A percentile compares a stretch with the other conserved stretches of the same genome.
Conservation (phyloP, 2,329 filamentous ascomycete species). For the Apiospora koreana region DNA sequence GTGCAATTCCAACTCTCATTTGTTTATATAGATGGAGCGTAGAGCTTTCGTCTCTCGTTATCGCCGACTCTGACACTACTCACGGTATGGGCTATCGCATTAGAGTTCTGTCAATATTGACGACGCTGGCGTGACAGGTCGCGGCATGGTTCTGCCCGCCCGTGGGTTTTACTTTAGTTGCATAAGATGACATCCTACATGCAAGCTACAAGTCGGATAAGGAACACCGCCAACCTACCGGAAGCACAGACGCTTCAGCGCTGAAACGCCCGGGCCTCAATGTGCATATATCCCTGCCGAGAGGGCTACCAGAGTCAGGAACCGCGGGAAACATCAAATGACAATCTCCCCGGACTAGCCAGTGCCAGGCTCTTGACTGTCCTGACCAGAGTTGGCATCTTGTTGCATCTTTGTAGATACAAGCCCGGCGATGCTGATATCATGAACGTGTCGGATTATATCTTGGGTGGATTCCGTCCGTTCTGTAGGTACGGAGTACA, state of each 20-base stretch:
- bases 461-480: background rate
- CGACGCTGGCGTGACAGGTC: background rate
- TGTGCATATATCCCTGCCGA: background rate
- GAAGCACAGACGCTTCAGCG: background rate
- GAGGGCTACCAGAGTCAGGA: background rate
- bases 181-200: conserved; percentile 5
- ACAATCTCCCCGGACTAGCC: background rate
- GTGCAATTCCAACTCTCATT: background rate
- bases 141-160: background rate
- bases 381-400: background rate
- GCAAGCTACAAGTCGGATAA: conserved; percentile 5
- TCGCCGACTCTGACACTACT: background rate
- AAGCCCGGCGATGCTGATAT: too few species aligned
- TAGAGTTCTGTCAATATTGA: conserved; percentile 4
- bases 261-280: background rate
- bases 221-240: conserved; percentile 3
- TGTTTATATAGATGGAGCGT: background rate
- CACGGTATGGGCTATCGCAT: background rate
- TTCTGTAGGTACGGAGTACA: background rate
- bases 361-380: background rate
- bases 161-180: background rate
- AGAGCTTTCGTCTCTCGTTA: background rate
- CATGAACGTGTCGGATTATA: background rate
- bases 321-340: conserved; percentile 4
- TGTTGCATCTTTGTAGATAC: background rate